Evolutionary conservation across 495 filamentous ascomycete genomes (phyloP), one percentile per base, ranked within the genome.

Genomic region (Penicillium angulare): DNA sequence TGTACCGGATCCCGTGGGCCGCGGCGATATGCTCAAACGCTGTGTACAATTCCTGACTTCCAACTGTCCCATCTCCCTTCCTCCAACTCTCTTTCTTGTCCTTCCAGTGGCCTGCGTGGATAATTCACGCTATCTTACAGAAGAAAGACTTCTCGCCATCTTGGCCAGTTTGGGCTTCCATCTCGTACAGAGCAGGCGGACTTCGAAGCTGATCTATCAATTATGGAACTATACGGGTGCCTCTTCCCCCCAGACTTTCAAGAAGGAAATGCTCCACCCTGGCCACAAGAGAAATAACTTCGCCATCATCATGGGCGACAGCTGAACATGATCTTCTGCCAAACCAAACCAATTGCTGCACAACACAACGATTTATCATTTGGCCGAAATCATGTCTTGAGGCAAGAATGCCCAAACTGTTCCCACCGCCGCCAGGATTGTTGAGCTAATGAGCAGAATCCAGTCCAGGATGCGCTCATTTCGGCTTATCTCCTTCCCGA

Each of bases 381-480:
- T 43, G 23, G 54, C 61, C 47, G 61, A 69, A 43, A 74, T 69
- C 49, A 59, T 66, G 43, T 84, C 75, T 69, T 84, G 89, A 5
- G 92, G 93, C 59, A 97, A 63, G 66, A 91, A 95, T 13, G 90
- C 89, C 79, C 87, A 96, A 3, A 89, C 79, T 5, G 93, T 97
- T 12, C 92, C 90, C 17, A 92, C 66, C 31, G 82, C 52, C 12
- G 87, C 92, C 64, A 97, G 63, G 24, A 84, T 59, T 6, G 79
- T 74, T 22, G 86, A 91, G 32, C 87, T 52, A 6, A 82, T 67
- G 57, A 96, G 86, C 62, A 96, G 65, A 49, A 74, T 63, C 77
- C 82, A 90, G 59, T 86, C 81, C 22, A 89, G 56, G 2, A 81
- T 62, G 51, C 81, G 82, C 62, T 96, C 89, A 33, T 64, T 58